Base-by-base conservation (phyloP, 1,284 basidiomycete genomes). In the Ganoderma leucocontextum region DNA sequence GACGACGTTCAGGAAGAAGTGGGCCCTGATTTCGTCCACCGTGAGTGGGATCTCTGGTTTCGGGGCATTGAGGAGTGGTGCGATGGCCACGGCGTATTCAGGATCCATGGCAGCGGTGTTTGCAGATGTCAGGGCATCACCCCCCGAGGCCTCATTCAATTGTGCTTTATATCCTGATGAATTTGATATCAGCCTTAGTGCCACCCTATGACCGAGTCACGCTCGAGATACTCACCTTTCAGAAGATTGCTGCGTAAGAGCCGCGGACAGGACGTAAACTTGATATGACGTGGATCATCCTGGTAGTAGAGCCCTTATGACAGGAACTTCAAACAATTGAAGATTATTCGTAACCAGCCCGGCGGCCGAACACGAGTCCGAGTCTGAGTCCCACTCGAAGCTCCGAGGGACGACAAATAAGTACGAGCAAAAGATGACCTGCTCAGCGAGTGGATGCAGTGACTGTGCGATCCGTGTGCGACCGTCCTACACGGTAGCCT, bases 41-140 rank as follows among this genome's bases (percentile, higher is more conserved):
- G 60, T 33, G 42, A 42, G 41, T 10, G 17, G 41, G 17, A 33
- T 8, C 29, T 15, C 35, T 29, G 60, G 60, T 4, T 7, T 10
- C 4, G 60, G 60, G 10, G 41, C 44, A 19, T 35, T 35, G 41
- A 35, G 53, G 33, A 35, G 53, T 19, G 60, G 41, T n/a, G 60
- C 60, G 13, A 61, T 19, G 13, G 29, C 60, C 19, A 17, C 42
- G 35, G 60, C 60, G 29, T 35, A 61, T 35, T 61, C 60, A 7
- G 60, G 42, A 61, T 61, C 60, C 60, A 61, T 61, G 29, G n/a
- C 25, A 25, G 29, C 15, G 25, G 8, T 7, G 22, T 25, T 25
- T 49, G n/a, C 22, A 12, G n/a, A 25, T 49, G 22, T 25, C 12
- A 25, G 4, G 10, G 22, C 22, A 49, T 13, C 41, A 13, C 10